Percentiles rank a stretch among this genome's conserved stretches.
Conservation (phyloP, 2,329 filamentous ascomycete species). For the Ceratocystis lukuohia region DNA sequence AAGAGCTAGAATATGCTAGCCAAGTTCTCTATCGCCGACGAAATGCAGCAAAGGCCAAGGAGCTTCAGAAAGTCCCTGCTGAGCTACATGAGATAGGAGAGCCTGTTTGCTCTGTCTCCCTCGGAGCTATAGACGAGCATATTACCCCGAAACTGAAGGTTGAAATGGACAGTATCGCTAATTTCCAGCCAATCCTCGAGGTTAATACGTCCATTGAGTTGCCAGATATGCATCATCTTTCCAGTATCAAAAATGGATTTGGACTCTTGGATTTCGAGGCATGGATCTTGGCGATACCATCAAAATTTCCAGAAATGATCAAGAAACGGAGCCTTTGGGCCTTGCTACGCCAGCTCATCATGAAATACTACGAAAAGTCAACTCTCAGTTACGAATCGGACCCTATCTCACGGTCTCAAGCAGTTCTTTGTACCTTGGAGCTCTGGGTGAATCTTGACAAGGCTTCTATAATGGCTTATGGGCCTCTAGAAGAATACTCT, state of each 20-base stretch:
- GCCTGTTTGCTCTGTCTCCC: not conserved
- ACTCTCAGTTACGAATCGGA: constrained; percentile 27
- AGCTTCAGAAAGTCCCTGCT: not conserved
- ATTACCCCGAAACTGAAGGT: not conserved
- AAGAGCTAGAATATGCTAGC: not conserved
- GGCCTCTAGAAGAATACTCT: constrained; percentile 34
- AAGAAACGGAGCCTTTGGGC: constrained; percentile 21
- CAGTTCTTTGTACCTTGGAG: constrained; percentile 43
- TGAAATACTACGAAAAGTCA: constrained; percentile 27
- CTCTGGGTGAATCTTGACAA: constrained; percentile 47
- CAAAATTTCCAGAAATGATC: not conserved
- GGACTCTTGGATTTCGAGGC: not conserved
- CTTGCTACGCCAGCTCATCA: constrained; percentile 25
- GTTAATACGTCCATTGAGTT: not conserved
- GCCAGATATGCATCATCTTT: not conserved
- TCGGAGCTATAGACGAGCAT: not conserved
- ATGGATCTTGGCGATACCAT: too few relatives aligned
- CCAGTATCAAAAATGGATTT: not conserved
- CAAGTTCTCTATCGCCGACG: not conserved
- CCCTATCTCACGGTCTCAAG: constrained; percentile 37
- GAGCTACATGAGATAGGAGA: not conserved
- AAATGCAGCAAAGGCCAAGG: not conserved
- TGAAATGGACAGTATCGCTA: not conserved
- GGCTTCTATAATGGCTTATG: constrained; percentile 28
- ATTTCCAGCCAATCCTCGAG: not conserved